A percentile compares a stretch with the other conserved stretches of the same genome.
Conservation (phyloP, 116 monocot genomes). For the Papilionanthe hybrid region DNA sequence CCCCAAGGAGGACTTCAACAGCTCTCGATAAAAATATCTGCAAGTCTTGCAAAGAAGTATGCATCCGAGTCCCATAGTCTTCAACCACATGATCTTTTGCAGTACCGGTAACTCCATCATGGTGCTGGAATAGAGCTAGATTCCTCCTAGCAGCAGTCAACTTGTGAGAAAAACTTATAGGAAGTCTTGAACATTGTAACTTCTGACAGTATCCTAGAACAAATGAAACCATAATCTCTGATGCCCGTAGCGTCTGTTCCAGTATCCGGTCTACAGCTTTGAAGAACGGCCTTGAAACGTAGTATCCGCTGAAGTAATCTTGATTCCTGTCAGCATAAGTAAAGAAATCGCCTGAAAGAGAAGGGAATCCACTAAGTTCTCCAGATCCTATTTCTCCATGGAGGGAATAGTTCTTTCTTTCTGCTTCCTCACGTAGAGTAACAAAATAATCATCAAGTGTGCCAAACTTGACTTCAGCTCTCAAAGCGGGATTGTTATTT, state of each 20-base stretch:
- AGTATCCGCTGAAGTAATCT: constrained; percentile 99
- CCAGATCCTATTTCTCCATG: constrained; percentile 74
- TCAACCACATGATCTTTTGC: constrained; percentile 88
- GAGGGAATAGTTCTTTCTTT: constrained; percentile 72
- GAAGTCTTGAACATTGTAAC: constrained; percentile 58
- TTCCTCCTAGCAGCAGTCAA: constrained; percentile 94
- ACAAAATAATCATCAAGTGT: constrained; percentile 91
- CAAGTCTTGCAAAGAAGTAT: constrained; percentile 78
- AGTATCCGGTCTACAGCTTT: constrained; percentile 93
- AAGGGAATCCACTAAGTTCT: constrained; percentile 83
- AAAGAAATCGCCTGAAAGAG: constrained; percentile 95
- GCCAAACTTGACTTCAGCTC: constrained; percentile 90
- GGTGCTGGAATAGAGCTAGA: constrained; percentile 97
- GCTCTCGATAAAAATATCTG: constrained; percentile 84
- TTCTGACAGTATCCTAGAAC: constrained; percentile 84
- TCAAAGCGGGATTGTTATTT: constrained; percentile 66
- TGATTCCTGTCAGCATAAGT: constrained; percentile 94
- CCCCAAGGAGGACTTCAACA: constrained; percentile 64
- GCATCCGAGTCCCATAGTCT: constrained; percentile 91
- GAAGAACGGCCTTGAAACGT: constrained; percentile 96
- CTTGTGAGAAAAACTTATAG: constrained; percentile 76
- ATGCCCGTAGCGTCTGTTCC: constrained; percentile 89
- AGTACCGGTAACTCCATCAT: constrained; percentile 96
- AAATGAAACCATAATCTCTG: constrained; percentile 79
- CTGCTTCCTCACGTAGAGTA: constrained; percentile 81